Base-by-base conservation (phyloP, 768 basidiomycete species). In the Rhizopogon sp. region DNA sequence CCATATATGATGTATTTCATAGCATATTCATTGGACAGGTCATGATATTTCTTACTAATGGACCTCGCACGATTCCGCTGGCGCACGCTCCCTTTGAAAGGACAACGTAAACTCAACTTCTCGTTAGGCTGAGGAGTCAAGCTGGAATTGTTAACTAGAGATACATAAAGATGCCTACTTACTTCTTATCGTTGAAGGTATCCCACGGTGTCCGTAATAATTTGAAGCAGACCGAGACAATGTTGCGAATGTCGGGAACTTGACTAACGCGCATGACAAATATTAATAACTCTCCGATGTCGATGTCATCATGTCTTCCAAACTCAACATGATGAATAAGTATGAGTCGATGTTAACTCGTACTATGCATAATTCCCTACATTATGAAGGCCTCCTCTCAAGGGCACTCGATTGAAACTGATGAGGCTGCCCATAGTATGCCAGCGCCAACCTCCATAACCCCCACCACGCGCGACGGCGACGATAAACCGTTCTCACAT, bases 401-500 rank as follows among this genome's bases (percentile, higher is more conserved):
- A 22, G 31, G 9, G 4, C 33, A 14, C 46, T 9, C 20, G 3
- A 16, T 16, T 5, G 35, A 22, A 16, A 22, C 3, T 20, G 31
- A 6, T 1, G 0, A 20, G 20, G 20, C 11, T 25, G 11, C 14
- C 5, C 1, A 14, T 3, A 9, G 1, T 6, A 5, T 1, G 7
- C 9, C 13, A n/a, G 16, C 25, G 13, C 57, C 43, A 39, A 8
- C 11, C 13, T 9, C 35, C 17, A 52, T 16, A 40, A 22, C 58
- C 43, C 59, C 68, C 39, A 60, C 43, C 42, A 16, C 13, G 9
- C 17, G 5, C 28, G 35, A 37, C 13, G 14, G n/a, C 41, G 25
- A 68, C 60, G 63, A 69, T 22, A 56, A 17, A 20, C 70, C 65
- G 5, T 72, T 68, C 50, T 60, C 66, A 8, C 69, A 72, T 58